Evolutionary conservation across 805 yeast species (phyloP), one percentile per base, ranked within the genome.

Genomic region (Jamesozyma lodderae): DNA sequence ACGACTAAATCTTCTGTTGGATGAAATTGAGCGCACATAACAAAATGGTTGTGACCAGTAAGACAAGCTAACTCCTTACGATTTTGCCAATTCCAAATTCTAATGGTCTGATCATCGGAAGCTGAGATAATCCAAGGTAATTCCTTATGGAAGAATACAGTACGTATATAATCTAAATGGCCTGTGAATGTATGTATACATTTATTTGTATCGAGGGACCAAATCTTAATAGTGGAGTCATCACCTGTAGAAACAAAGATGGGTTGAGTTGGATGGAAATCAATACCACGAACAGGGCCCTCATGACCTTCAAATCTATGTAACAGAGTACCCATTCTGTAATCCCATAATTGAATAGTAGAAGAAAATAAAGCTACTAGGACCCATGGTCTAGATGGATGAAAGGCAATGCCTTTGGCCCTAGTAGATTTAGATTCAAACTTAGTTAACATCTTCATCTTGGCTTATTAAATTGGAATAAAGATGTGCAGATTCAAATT

Each of bases 41-140:
- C 96, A 63, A 94, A 92, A 67, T 92, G 98, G 65, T 86, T 88
- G 64, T 92, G 99, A 45, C 99, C 98, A 6, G 98, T 90, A 50
- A 92, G 68, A 55, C 96, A 86, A 8, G 97, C 97, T 55, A 92
- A 82, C 55, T 92, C 97, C 60, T 87, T 90, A 52, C 98, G 79
- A 61, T 88, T 88, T 69, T 94, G 98, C 98, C 98, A 92, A 67
- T 92, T 94, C 99, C 99, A 92, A 48, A 92, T 90, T 60, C 99
- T 75, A 48, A 94, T 87, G 23, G 99, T 92, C 66, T 92, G 98
- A 69, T 92, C 99, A 64, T 92, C 99, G 32, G 96, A 85, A 44
- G 92, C 79, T 19, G 96, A 81, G 43, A 92, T 77, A 57, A 92
- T 83, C 98, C 98, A 92, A 7, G 99, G 99, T 59, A 92, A 70